These are phyloP conservation scores for Coemansia sp. DNA, from an alignment of 192 early-diverging fungal genomes.

Conservation along the genomic window DNA sequence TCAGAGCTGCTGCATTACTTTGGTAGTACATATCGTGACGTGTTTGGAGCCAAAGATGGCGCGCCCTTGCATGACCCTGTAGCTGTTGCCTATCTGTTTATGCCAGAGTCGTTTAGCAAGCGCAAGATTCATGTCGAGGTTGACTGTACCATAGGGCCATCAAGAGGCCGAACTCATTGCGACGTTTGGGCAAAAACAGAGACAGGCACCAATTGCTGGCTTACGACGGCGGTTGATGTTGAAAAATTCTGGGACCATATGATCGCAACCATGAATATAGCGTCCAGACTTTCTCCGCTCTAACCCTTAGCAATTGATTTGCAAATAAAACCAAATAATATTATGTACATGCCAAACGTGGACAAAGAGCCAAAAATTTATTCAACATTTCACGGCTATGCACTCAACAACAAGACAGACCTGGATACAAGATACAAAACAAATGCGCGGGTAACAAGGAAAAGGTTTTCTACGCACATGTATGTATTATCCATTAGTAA, in stretches of 20 bases:
- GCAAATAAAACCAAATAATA: too few relatives aligned
- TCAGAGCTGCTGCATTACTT: slow-evolving; percentile 20
- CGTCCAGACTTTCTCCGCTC: slow-evolving; percentile 1
- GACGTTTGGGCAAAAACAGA: slow-evolving; percentile 5
- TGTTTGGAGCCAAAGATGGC: slow-evolving; percentile 15
- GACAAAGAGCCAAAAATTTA: too few relatives aligned
- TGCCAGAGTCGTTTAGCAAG: slow-evolving; percentile 16
- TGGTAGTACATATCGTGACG: slow-evolving; percentile 6
- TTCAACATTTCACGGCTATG: too few relatives aligned
- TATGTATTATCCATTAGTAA: too few relatives aligned
- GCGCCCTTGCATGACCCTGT: slow-evolving; percentile 33
- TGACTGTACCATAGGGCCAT: slow-evolving; percentile 4
- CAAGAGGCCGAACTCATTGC: slow-evolving; percentile 15
- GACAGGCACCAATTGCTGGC: slow-evolving; percentile 18
- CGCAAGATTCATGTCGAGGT: slow-evolving; percentile 13
- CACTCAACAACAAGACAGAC: too few relatives aligned
- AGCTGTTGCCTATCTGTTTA: slow-evolving; percentile 26
- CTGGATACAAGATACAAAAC: too few relatives aligned
- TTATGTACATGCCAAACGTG: too few relatives aligned
- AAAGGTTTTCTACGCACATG: too few relatives aligned
- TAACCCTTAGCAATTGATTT: not conserved
- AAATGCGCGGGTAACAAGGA: too few relatives aligned
- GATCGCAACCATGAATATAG: slow-evolving; percentile 12
- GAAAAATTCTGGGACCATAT: slow-evolving; percentile 31
- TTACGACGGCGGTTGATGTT: slow-evolving; percentile 17